Conservation (phyloP, 163 green algal genomes). For the Volvox carteri region DNA sequence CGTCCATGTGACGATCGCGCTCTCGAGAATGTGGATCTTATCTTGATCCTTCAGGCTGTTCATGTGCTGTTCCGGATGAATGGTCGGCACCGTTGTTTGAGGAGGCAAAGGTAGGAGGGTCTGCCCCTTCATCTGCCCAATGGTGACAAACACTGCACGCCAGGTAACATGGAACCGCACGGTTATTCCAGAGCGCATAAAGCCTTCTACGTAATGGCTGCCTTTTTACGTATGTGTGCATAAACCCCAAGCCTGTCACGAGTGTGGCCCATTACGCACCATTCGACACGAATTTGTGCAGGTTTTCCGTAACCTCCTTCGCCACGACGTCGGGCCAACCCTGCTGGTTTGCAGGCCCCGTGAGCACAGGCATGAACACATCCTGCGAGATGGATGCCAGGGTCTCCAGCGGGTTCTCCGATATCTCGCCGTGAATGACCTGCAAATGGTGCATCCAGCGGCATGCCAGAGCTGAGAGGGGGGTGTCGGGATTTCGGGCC, state of each 20-base stretch:
- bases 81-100: slow-evolving; percentile 56
- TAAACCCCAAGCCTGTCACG: too few relatives aligned
- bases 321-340: slow-evolving; percentile 88
- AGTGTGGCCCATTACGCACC: too few relatives aligned
- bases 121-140: slow-evolving; percentile 91
- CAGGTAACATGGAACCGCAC: too few relatives aligned
- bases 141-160: slow-evolving; percentile 85
- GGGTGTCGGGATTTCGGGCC: too few relatives aligned
- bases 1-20: slow-evolving; percentile 88
- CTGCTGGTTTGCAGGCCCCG: slow-evolving; percentile 81
- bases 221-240: too few relatives aligned
- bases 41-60: slow-evolving; percentile 78
- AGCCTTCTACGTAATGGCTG: too few relatives aligned
- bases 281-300: slow-evolving; percentile 92
- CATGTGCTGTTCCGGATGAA: slow-evolving; percentile 42
- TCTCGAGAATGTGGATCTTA: slow-evolving; percentile 87
- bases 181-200: too few relatives aligned
- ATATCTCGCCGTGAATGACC: slow-evolving; percentile 86
- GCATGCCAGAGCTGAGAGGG: not conserved
- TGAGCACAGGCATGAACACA: slow-evolving; percentile 92
- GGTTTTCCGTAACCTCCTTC: slow-evolving; percentile 87
- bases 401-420: slow-evolving; percentile 85
- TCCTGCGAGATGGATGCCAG: slow-evolving; percentile 83
- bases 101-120: slow-evolving; percentile 89
- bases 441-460: slow-evolving; percentile 47